Conservation (phyloP, 805 yeast species). For the Wickerhamomyces silvicola region DNA sequence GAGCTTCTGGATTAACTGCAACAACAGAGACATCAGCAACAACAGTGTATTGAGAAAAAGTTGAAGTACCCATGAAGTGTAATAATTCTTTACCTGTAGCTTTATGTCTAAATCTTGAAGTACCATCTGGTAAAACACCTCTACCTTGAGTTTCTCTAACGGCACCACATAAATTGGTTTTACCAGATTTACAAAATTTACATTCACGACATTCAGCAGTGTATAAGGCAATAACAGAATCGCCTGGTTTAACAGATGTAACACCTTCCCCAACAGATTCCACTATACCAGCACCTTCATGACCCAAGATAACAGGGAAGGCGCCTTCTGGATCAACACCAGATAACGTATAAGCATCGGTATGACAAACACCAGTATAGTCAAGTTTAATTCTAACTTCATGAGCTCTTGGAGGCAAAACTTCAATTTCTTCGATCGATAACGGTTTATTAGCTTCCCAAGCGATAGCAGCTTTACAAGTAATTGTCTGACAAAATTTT, state of each 20-base stretch:
- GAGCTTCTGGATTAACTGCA: conserved; percentile 79
- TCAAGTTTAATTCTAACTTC: conserved; percentile 89
- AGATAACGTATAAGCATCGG: conserved; percentile 93
- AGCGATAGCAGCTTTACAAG: conserved; percentile 94
- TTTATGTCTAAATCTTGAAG: conserved; percentile 73
- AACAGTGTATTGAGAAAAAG: conserved; percentile 95
- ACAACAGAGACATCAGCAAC: conserved; percentile 97
- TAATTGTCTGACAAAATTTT: conserved; percentile 41
- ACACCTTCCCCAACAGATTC: conserved; percentile 95
- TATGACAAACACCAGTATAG: conserved; percentile 95
- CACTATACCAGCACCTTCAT: conserved; percentile 97
- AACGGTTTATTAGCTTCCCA: conserved; percentile 91
- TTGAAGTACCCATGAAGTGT: conserved; percentile 98
- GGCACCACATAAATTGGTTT: conserved; percentile 93
- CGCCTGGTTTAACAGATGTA: conserved; percentile 84
- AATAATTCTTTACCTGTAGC: conserved; percentile 72
- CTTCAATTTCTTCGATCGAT: conserved; percentile 80
- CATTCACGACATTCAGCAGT: conserved; percentile 96
- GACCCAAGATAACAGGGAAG: conserved; percentile 90
- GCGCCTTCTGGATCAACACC: conserved; percentile 97
- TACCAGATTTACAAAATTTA: conserved; percentile 90
- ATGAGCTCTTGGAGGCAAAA: conserved; percentile 91
- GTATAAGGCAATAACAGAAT: conserved; percentile 87
- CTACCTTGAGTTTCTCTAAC: conserved; percentile 97
- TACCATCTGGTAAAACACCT: conserved; percentile 99